Percentiles rank a stretch among this genome's conserved stretches.
phyloP scores from a whole-genome alignment of 371 early-diverging fungal genomes.

The Massospora cicadina region DNA sequence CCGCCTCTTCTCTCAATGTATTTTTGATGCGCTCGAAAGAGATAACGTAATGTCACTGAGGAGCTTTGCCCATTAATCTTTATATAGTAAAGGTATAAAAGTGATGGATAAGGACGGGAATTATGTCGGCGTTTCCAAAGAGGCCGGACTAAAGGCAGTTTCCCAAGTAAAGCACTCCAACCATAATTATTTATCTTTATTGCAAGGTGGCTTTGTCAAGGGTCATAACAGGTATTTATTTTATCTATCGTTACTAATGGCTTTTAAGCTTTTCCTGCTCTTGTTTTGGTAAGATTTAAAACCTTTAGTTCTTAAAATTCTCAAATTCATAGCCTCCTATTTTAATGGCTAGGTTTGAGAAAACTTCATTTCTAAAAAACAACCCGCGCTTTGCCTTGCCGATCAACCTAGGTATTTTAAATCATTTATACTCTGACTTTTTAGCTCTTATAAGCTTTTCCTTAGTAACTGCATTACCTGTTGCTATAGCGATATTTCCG shows the following conservation, averaged over 20 bases:
- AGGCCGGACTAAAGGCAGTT: conserved; percentile 47
- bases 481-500: conserved; percentile 68
- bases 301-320: not conserved
- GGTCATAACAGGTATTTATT: conserved; percentile 4
- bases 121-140: conserved; percentile 41
- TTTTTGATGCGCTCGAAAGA: conserved; percentile 76
- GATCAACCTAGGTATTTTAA: not conserved
- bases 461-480: conserved; percentile 53
- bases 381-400: conserved; percentile 3
- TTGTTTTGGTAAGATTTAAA: conserved; percentile 4
- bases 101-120: conserved; percentile 41
- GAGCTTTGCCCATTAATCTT: not conserved
- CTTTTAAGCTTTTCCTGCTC: not conserved
- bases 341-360: not conserved
- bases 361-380: not conserved
- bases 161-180: conserved; percentile 24
- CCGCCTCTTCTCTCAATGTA: conserved; percentile 67
- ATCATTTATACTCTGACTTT: not conserved
- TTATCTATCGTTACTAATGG: not conserved
- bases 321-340: not conserved
- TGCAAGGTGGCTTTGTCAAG: not conserved
- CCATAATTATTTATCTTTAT: not conserved
- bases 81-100: conserved; percentile 42
- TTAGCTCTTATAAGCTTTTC: conserved; percentile 37
- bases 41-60: conserved; percentile 20